Percentiles rank a stretch among this genome's conserved stretches.
phyloP scores from a whole-genome alignment of 73 alveolate species.

The Paramecium pentaurelia region DNA sequence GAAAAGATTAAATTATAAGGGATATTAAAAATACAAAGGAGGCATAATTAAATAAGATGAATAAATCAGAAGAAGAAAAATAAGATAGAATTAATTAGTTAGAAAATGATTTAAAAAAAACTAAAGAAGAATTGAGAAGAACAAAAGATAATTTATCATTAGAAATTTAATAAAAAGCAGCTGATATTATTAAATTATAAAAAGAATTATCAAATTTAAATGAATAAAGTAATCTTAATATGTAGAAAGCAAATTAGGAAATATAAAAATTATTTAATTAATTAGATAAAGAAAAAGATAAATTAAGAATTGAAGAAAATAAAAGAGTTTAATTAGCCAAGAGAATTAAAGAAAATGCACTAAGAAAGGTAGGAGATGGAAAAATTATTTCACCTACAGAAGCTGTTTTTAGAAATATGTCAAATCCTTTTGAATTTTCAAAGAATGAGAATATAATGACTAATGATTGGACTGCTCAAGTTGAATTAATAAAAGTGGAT shows the following conservation, averaged over 20 bases:
- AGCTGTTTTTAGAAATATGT: neutral
- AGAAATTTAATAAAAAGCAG: neutral
- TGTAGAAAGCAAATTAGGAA: neutral
- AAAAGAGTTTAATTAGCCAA: neutral
- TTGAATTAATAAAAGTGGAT: neutral
- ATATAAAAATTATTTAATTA: neutral
- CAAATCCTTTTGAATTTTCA: neutral
- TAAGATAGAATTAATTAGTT: neutral
- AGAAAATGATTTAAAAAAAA: neutral
- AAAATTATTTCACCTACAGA: neutral
- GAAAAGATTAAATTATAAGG: neutral
- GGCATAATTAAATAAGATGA: neutral
- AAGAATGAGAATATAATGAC: constrained; percentile 2
- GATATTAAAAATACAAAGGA: neutral
- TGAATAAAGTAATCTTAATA: neutral
- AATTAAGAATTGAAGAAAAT: neutral
- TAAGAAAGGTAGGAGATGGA: constrained; percentile 1
- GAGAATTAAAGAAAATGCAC: neutral
- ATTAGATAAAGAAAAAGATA: neutral
- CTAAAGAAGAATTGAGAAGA: neutral
- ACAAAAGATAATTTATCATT: neutral
- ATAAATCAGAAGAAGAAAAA: neutral
- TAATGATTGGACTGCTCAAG: neutral
- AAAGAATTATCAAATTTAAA: neutral
- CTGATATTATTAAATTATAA: neutral